A percentile compares a stretch with the other conserved stretches of the same genome.
These are phyloP conservation scores for Rusavskia elegans DNA, from an alignment of 495 filamentous ascomycete genomes.

Conservation along the genomic window DNA sequence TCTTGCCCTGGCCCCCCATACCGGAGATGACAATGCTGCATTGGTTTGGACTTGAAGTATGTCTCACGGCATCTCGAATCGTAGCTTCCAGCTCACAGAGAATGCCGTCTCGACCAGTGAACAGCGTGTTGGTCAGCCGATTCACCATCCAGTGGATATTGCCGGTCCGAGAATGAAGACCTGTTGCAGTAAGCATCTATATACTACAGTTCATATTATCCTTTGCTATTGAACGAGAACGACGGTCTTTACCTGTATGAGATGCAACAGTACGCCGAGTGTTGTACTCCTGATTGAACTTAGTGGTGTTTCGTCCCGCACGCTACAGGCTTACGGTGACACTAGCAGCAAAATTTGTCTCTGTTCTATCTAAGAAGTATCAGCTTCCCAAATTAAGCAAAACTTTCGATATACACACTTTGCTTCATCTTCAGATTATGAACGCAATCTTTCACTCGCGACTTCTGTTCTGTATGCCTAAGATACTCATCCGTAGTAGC, in stretches of 20 bases:
- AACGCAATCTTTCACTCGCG: constrained; percentile 15
- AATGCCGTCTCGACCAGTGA: not conserved
- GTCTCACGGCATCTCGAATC: not conserved
- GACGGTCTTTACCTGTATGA: not conserved
- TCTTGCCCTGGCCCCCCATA: constrained; percentile 25
- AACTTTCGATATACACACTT: constrained; percentile 15
- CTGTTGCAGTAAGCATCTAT: not conserved
- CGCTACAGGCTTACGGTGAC: not conserved
- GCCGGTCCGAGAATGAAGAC: not conserved
- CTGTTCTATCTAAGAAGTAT: constrained; percentile 17
- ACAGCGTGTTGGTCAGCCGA: not conserved
- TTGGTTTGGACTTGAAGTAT: constrained; percentile 2
- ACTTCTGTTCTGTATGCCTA: constrained; percentile 2
- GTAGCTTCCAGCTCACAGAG: not conserved
- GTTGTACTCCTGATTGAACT: not conserved
- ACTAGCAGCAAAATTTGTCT: constrained; percentile 2
- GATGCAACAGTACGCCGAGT: not conserved
- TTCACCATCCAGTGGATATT: not conserved
- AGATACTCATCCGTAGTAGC: constrained; percentile 2
- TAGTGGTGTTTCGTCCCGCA: not conserved
- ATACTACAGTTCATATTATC: too few relatives aligned
- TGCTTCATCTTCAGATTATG: constrained; percentile 18
- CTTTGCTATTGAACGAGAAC: not conserved
- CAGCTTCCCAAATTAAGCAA: constrained; percentile 1
- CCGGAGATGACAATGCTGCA: constrained; percentile 20